These are phyloP conservation scores for Clavispora santaluciae DNA, from an alignment of 805 yeast species.

Conservation along the genomic window DNA sequence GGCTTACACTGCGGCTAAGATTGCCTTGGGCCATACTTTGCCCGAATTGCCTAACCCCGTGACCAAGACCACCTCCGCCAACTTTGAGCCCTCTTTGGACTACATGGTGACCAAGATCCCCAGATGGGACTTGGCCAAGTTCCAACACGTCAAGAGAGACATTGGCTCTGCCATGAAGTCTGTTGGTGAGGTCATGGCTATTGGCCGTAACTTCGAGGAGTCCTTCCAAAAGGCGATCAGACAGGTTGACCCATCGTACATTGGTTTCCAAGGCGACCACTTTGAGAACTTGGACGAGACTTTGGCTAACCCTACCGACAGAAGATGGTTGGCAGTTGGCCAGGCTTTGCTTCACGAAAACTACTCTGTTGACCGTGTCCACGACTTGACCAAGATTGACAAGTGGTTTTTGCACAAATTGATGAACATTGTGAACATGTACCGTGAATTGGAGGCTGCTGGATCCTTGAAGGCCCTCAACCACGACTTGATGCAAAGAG, in stretches of 20 bases:
- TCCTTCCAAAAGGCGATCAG: conserved; percentile 97
- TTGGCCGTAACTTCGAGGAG: conserved; percentile 96
- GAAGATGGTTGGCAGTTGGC: conserved; percentile 97
- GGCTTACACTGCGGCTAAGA: conserved; percentile 96
- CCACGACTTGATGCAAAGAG: conserved; percentile 60
- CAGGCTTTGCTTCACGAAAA: conserved; percentile 91
- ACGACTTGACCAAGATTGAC: conserved; percentile 88
- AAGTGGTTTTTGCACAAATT: conserved; percentile 94
- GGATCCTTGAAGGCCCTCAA: conserved; percentile 54
- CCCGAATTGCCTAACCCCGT: conserved; percentile 90
- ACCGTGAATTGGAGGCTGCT: conserved; percentile 67
- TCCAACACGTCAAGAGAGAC: conserved; percentile 89
- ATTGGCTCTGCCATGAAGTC: conserved; percentile 97
- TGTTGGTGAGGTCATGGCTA: conserved; percentile 98
- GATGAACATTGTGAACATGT: conserved; percentile 87
- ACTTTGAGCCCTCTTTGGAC: conserved; percentile 96
- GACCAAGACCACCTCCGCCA: conserved; percentile 89
- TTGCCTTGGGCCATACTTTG: conserved; percentile 88
- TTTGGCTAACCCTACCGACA: conserved; percentile 83
- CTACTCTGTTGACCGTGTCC: conserved; percentile 86
- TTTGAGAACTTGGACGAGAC: conserved; percentile 74
- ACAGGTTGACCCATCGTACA: conserved; percentile 85
- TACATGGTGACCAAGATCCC: conserved; percentile 97
- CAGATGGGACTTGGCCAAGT: conserved; percentile 97
- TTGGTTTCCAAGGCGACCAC: conserved; percentile 87